Evolutionary conservation across 257 asterid genomes (phyloP).

Genomic region (Petunia axillaris): DNA sequence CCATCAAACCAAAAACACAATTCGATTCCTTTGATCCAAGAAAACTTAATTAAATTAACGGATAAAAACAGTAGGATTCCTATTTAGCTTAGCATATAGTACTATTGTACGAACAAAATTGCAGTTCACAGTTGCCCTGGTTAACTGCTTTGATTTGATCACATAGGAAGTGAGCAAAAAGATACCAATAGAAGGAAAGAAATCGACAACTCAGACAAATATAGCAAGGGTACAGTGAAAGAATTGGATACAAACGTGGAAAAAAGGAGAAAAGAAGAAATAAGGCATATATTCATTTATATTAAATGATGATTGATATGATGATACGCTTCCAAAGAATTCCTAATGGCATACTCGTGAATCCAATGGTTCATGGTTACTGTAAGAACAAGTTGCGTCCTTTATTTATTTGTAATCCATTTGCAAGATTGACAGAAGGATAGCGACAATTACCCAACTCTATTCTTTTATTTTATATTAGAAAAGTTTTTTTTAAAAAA

Average conservation of each 20-base stretch:
- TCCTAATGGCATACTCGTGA: not conserved
- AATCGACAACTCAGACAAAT: not conserved
- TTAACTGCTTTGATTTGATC: not conserved
- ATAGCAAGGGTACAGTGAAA: not conserved
- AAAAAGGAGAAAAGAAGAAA: not conserved
- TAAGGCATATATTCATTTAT: not conserved
- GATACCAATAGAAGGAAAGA: not conserved
- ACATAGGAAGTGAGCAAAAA: not conserved
- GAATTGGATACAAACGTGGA: conserved; percentile 1
- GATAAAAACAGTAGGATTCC: not conserved
- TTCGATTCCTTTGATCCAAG: too few species aligned
- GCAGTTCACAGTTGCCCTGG: conserved; percentile 7
- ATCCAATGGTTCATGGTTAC: not conserved
- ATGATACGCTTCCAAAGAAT: not conserved
- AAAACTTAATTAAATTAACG: too few species aligned
- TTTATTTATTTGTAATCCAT: not conserved
- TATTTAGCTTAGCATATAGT: not conserved
- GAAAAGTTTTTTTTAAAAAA: not conserved
- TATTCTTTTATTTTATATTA: not conserved
- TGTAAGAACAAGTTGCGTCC: not conserved
- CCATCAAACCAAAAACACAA: too few species aligned
- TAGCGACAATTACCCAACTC: not conserved
- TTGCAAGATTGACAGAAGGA: conserved; percentile 2
- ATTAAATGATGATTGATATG: not conserved
- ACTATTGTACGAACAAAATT: not conserved